phyloP scores from a whole-genome alignment of 108 stramenopile species.

The Stephanodiscus triporus region DNA sequence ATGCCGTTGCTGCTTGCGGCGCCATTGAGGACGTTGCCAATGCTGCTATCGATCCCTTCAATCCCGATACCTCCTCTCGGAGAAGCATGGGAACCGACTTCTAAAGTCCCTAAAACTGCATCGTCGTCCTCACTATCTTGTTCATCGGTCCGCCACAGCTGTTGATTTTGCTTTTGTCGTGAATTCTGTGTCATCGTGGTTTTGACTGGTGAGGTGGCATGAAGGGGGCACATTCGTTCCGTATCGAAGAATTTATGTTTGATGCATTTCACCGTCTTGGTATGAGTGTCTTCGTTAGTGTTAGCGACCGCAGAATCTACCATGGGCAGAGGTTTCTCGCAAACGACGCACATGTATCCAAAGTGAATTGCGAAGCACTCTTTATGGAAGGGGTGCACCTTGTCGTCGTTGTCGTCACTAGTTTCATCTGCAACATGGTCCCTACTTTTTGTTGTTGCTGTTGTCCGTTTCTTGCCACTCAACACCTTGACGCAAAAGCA shows the following conservation, averaged over 20 bases:
- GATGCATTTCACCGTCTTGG: conserved; percentile 39
- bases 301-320: not conserved
- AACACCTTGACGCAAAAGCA: conserved; percentile 36
- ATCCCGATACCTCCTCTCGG: no score
- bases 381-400: conserved; percentile 49
- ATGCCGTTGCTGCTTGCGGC: not conserved
- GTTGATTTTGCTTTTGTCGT: no score
- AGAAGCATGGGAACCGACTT: no score
- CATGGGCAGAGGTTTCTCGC: conserved; percentile 55
- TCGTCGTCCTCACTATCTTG: not conserved
- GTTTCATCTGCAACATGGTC: not conserved
- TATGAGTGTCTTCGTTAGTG: not conserved
- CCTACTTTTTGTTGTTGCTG: conserved; percentile 4
- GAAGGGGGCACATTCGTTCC: conserved; percentile 63
- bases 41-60: not conserved
- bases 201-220: conserved; percentile 10
- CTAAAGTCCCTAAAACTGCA: no score
- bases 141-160: no score
- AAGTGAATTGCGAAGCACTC: conserved; percentile 58
- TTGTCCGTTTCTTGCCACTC: not conserved
- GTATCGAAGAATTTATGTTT: conserved; percentile 75
- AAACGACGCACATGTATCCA: conserved; percentile 63
- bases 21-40: not conserved
- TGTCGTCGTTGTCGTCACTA: not conserved
- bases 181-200: not conserved